Base-by-base conservation (phyloP, 2,329 filamentous ascomycete species). In the Colletotrichum spinosum region DNA sequence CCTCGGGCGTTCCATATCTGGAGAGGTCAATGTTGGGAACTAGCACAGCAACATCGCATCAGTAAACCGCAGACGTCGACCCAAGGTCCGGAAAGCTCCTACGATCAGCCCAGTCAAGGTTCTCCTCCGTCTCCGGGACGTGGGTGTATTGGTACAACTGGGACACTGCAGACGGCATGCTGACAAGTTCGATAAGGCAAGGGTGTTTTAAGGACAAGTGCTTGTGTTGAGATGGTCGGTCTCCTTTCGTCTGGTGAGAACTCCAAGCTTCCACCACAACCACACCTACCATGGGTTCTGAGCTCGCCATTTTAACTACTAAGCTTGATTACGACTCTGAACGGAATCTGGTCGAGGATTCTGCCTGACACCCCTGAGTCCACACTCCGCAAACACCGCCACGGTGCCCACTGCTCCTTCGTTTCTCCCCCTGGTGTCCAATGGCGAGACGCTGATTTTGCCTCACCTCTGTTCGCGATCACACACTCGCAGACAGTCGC, bases 21-120 rank as follows among this genome's bases (percentile, higher is more conserved):
- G 75, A 72, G 1, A 78, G 68, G 11, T 78, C 76, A 10, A 78
- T 72, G 1, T 70, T 76, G 8, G 76, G 65, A 25, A 78, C 76
- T 78, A 25, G 25, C 25, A 25, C 25, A 25, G 25, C 2, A 10
- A 0, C 1, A 0, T 25, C 1, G 9, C 4, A 0, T 57, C 6
- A 45, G 35, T 4, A 17, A 45, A 8, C 12, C 59, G 5, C 11
- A 15, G 5, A 44, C 3, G 2, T 11, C 42, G 6, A 8, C 25
- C 9, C n/a, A 13, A 15, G 5, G 4, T 8, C 8, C 6, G 8
- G 12, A 25, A 35, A 10, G 8, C 0, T 69, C 71, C 57, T 69
- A 77, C 76, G 68, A 13, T 78, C 77, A 37, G 77, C 77, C 77
- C 77, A 78, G 46, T 78, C 77, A 0, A 78, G 72, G 8, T 75